phyloP scores from a whole-genome alignment of 805 yeast species.

The Jamesozyma hellenica region DNA sequence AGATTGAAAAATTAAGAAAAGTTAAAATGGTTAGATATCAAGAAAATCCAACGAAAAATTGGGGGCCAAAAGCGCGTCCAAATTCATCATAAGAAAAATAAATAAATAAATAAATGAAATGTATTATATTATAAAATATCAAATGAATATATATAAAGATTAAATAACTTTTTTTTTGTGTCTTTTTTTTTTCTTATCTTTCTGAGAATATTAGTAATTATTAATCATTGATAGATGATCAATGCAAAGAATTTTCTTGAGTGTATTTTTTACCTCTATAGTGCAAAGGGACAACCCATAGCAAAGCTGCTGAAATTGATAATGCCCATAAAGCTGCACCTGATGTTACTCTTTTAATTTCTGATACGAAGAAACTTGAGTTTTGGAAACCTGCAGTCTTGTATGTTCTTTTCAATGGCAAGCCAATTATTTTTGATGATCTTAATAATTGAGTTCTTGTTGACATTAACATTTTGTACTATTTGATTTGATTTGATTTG shows the following conservation, averaged over 20 bases:
- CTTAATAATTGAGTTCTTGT: background rate
- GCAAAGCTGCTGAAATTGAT: slow-evolving; percentile 11
- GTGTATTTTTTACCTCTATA: background rate
- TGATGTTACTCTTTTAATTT: slow-evolving; percentile 19
- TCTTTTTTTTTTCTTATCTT: too few relatives aligned
- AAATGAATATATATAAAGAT: too few relatives aligned
- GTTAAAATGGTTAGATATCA: slow-evolving; percentile 81
- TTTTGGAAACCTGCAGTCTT: slow-evolving; percentile 18
- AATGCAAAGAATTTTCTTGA: too few relatives aligned
- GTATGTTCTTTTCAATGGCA: slow-evolving; percentile 30
- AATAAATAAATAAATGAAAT: background rate
- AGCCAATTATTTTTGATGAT: background rate
- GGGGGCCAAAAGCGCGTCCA: slow-evolving; percentile 96
- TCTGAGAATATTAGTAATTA: too few relatives aligned
- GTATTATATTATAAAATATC: too few relatives aligned
- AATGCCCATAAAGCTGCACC: slow-evolving; percentile 14
- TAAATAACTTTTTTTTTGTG: too few relatives aligned
- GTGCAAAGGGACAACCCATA: slow-evolving; percentile 21
- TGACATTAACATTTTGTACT: too few relatives aligned
- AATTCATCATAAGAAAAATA: slow-evolving; percentile 6
- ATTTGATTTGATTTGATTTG: too few relatives aligned
- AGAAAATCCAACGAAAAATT: slow-evolving; percentile 83
- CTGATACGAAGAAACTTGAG: slow-evolving; percentile 7
- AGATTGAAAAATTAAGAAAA: slow-evolving; percentile 52
- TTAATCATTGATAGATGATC: too few relatives aligned